Conservation (phyloP, 75 land plant species). For the Pinus tabuliformis region DNA sequence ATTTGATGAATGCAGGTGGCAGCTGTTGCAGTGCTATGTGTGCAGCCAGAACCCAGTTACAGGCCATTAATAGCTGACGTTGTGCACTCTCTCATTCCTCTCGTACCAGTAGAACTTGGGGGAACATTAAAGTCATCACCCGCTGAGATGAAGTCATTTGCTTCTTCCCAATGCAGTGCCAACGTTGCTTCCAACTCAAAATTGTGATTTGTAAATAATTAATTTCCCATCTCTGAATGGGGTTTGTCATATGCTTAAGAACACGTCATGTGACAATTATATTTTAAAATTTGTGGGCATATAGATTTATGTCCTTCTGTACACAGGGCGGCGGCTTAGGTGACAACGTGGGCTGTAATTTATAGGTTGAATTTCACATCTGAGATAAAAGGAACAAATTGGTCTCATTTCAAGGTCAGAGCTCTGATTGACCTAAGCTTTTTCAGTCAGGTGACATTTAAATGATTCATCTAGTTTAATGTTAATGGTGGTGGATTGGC, state of each 20-base stretch:
- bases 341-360: too few relatives aligned
- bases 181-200: not conserved
- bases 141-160: constrained; percentile 2
- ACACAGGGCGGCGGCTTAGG: too few relatives aligned
- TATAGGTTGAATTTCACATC: too few relatives aligned
- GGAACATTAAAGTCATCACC: constrained; percentile 38
- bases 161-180: not conserved
- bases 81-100: constrained; percentile 75
- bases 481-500: too few relatives aligned
- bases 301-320: too few relatives aligned
- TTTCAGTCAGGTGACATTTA: too few relatives aligned
- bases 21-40: constrained; percentile 82
- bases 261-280: too few relatives aligned
- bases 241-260: not conserved
- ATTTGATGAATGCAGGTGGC: constrained; percentile 62
- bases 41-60: constrained; percentile 88
- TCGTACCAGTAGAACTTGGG: constrained; percentile 77
- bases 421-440: too few relatives aligned
- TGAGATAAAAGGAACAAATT: too few relatives aligned
- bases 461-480: too few relatives aligned
- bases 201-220: constrained; percentile 1
- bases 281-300: too few relatives aligned
- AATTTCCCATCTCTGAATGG: not conserved
- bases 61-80: constrained; percentile 91
- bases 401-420: too few relatives aligned